Conservation (phyloP, 176 grass and related monocot genomes). For the Eleusine coracana region DNA sequence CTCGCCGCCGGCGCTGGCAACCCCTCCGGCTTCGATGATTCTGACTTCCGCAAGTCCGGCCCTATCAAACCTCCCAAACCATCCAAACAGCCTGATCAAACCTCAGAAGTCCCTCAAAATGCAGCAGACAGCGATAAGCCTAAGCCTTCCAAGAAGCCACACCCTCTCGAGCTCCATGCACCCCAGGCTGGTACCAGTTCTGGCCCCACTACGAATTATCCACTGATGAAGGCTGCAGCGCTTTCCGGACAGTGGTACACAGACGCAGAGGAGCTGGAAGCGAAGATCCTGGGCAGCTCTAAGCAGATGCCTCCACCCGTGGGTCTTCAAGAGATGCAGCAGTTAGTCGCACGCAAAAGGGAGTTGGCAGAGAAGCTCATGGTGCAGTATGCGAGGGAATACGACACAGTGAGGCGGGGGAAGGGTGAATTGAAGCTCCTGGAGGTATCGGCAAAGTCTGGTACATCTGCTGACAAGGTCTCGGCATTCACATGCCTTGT, state of each 20-base stretch:
- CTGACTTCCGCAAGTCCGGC: slow-evolving; percentile 80
- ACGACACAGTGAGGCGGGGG: slow-evolving; percentile 59
- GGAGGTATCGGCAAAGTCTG: slow-evolving; percentile 79
- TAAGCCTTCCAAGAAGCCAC: slow-evolving; percentile 54
- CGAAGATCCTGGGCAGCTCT: slow-evolving; percentile 50
- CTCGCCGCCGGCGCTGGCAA: slow-evolving; percentile 41
- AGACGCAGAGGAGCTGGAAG: slow-evolving; percentile 70
- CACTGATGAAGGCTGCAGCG: slow-evolving; percentile 53
- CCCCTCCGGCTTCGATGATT: slow-evolving; percentile 80
- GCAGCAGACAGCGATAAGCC: not conserved
- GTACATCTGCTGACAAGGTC: slow-evolving; percentile 88
- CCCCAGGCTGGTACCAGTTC: not conserved
- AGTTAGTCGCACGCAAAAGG: slow-evolving; percentile 59
- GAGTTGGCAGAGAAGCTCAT: slow-evolving; percentile 79
- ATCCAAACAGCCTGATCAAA: slow-evolving; percentile 17
- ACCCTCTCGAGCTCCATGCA: slow-evolving; percentile 50
- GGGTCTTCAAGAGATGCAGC: slow-evolving; percentile 62
- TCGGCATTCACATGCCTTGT: slow-evolving; percentile 89
- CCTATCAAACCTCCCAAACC: slow-evolving; percentile 52
- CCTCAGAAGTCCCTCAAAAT: not conserved
- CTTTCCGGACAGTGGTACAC: slow-evolving; percentile 72
- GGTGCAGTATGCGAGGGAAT: slow-evolving; percentile 69
- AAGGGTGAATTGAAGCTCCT: slow-evolving; percentile 78
- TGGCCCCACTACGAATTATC: slow-evolving; percentile 42
- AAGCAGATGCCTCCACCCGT: slow-evolving; percentile 39